Evolutionary conservation across 73 alveolate species (phyloP).

Genomic region (Effrenium voratum): DNA sequence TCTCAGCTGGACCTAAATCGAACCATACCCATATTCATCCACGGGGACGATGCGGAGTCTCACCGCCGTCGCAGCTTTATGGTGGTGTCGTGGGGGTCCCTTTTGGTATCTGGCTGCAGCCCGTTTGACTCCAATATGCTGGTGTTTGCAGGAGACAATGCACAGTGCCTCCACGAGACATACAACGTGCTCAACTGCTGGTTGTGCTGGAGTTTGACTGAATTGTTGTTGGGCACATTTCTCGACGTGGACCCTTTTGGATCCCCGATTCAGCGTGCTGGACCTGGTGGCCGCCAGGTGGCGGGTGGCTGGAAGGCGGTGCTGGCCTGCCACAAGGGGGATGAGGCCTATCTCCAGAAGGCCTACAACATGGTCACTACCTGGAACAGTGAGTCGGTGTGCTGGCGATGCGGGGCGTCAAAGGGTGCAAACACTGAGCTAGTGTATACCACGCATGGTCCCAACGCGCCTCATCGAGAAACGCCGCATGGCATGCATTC

Average conservation of each 20-base stretch:
- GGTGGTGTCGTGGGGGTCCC: background rate
- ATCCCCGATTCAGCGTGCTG: too few relatives aligned
- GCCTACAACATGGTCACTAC: background rate
- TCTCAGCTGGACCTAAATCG: too few relatives aligned
- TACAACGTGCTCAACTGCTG: background rate
- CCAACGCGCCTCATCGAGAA: background rate
- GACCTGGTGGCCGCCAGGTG: background rate
- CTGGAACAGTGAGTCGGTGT: background rate
- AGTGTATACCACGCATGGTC: constrained; percentile 5
- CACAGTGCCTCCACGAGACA: background rate
- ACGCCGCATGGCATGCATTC: background rate
- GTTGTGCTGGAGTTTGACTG: constrained; percentile 2
- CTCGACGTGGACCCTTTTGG: background rate
- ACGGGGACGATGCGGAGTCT: constrained; percentile 5
- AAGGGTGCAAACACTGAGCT: background rate
- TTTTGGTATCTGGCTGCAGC: background rate
- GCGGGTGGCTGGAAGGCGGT: constrained; percentile 15
- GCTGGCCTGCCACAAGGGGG: background rate
- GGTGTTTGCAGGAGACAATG: background rate
- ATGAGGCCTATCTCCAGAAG: background rate
- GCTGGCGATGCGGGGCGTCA: constrained; percentile 45
- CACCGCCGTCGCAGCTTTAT: background rate
- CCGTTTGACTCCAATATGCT: background rate
- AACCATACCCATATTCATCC: background rate
- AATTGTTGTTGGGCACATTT: background rate